Base-by-base conservation (phyloP, 225 moss, liverwort and hornwort genomes). In the Sphagnum tenellum region DNA sequence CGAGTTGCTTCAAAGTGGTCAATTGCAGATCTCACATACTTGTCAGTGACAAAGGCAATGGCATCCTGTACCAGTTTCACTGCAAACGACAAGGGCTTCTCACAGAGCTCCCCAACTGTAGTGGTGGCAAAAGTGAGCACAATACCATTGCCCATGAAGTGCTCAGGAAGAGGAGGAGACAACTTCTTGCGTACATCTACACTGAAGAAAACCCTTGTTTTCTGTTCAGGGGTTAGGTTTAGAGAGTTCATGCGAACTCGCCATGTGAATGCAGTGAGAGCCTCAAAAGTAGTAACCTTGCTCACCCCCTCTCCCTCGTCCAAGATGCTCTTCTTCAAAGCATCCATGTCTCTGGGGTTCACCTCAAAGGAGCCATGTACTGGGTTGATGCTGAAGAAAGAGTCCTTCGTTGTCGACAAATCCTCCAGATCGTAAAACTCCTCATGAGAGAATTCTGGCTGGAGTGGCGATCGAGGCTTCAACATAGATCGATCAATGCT, bases 1-100 rank as follows among this genome's bases (percentile, higher is more conserved):
- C 76, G 75, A 29, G 75, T 69, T 44, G 78, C 46, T 64, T 85
- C 64, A 68, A 85, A 46, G 75, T 76, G 78, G 58, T 81, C 85
- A 3, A 78, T 50, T 3, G 76, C 74, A 0, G 85, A 85, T 10
- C 74, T 54, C 9, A 79, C 69, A 46, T 85, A 85, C 0, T 53
- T 56, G 45, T 74, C 76, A 8, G 82, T 67, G 2, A 85, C 55
- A n/a, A 62, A 70, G 4, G 76, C 81, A 3, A 81, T 53, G 3
- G 76, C 81, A 44, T 78, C 70, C 56, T 79, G 75, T 6, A 85
- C 76, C 50, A 74, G 66, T 5, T 56, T 52, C 13, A 85, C 85
- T 12, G 78, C 78, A 12, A 66, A 70, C 0, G 81, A 76, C 0
- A 81, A 67, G 0, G 81, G 70, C 3, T 50, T 70, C 4, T 1